These are phyloP conservation scores for Elaeis guineensis DNA, from an alignment of 176 grass and related monocot genomes.

Conservation along the genomic window DNA sequence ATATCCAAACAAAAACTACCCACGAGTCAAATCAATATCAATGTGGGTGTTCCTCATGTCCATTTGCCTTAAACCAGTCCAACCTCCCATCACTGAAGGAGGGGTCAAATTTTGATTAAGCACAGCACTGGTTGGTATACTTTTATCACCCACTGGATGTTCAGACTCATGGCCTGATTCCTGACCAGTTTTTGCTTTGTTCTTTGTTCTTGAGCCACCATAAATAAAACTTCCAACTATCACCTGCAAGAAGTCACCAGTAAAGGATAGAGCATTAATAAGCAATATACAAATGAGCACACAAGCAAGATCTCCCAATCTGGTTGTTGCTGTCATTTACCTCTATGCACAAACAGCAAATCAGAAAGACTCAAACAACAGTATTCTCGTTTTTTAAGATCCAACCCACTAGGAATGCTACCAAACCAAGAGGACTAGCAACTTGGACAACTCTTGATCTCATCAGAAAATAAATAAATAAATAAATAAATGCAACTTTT, in stretches of 20 bases:
- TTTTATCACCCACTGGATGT: conserved; percentile 2
- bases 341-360: too few species aligned
- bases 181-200: conserved; percentile 31
- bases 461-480: too few species aligned
- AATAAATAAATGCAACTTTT: too few species aligned
- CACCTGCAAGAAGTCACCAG: conserved; percentile 18
- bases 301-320: too few species aligned
- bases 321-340: too few species aligned
- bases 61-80: conserved; percentile 39
- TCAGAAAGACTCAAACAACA: too few species aligned
- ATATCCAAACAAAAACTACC: conserved; percentile 11
- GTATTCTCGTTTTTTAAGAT: too few species aligned
- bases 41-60: conserved; percentile 19
- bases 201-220: conserved; percentile 44
- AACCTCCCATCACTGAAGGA: conserved; percentile 30
- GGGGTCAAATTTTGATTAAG: conserved; percentile 16
- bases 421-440: too few species aligned
- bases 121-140: conserved; percentile 1
- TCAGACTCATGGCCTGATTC: conserved; percentile 20
- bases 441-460: too few species aligned
- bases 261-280: too few species aligned
- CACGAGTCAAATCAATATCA: conserved; percentile 50
- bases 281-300: too few species aligned
- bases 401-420: too few species aligned
- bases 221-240: conserved; percentile 79